A percentile compares a stretch with the other conserved stretches of the same genome.
Conservation (phyloP, 1,284 basidiomycete genomes). For the Cutaneotrichosporon sp. region DNA sequence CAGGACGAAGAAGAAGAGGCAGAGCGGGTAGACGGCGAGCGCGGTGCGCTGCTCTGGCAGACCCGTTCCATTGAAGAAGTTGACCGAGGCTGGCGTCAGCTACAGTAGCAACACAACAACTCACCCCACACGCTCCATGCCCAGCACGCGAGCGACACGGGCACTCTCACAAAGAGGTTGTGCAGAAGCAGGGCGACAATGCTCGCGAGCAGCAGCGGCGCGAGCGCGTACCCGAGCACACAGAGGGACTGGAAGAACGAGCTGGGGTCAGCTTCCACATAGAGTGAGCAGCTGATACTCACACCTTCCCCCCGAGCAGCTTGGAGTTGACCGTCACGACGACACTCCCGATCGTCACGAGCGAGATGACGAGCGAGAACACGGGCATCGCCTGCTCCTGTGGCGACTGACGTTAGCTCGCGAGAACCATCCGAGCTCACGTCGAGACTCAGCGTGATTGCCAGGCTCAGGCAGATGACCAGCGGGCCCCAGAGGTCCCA, state of each 20-base stretch:
- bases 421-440: constrained; percentile 58
- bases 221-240: constrained; percentile 85
- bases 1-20: constrained; percentile 62
- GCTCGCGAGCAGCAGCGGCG: constrained; percentile 84
- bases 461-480: constrained; percentile 77
- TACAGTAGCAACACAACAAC: constrained; percentile 25
- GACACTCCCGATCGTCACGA: constrained; percentile 83
- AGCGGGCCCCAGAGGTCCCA: constrained; percentile 98
- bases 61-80: constrained; percentile 90
- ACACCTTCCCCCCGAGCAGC: constrained; percentile 94
- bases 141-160: constrained; percentile 79
- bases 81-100: constrained; percentile 70
- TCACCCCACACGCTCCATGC: constrained; percentile 95
- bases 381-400: constrained; percentile 77
- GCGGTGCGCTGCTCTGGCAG: constrained; percentile 83
- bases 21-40: constrained; percentile 87
- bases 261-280: constrained; percentile 53
- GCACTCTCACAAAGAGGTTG: constrained; percentile 79
- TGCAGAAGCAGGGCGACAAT: constrained; percentile 82
- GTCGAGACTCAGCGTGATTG: constrained; percentile 84
- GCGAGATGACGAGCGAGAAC: constrained; percentile 88
- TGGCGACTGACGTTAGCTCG: constrained; percentile 65
- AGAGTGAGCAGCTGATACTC: constrained; percentile 42
- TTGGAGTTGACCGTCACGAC: constrained; percentile 91
- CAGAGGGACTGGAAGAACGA: constrained; percentile 96